Evolutionary conservation across 352 stramenopile genomes (phyloP).

Genomic region (Globisporangium nagaii): DNA sequence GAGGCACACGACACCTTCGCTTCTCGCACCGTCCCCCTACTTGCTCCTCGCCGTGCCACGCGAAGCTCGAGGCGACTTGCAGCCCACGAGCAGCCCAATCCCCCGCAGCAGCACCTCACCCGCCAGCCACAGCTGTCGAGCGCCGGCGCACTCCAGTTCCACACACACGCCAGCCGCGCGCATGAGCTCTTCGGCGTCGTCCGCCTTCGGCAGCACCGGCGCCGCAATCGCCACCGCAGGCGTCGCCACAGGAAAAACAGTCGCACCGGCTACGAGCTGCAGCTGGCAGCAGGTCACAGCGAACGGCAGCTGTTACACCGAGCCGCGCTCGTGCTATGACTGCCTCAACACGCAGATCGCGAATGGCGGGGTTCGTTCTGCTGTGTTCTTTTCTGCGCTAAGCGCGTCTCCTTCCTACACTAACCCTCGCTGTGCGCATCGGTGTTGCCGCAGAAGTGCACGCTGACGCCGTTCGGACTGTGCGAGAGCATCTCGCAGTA

Average conservation of each 20-base stretch:
- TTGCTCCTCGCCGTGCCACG: too few relatives aligned
- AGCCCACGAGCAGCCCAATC: too few relatives aligned
- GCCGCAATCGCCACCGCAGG: background rate
- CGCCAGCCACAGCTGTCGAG: background rate
- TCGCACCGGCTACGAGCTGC: slow-evolving; percentile 25
- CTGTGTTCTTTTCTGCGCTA: too few relatives aligned
- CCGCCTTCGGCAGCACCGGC: background rate
- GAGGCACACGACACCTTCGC: background rate
- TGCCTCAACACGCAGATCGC: slow-evolving; percentile 43
- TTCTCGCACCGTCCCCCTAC: too few relatives aligned
- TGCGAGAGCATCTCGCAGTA: slow-evolving; percentile 38
- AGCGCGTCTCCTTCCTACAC: too few relatives aligned
- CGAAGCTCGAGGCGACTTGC: too few relatives aligned
- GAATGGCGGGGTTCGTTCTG: slow-evolving; percentile 27
- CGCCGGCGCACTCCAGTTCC: background rate
- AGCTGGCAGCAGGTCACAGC: slow-evolving; percentile 31
- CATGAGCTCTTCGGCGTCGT: background rate
- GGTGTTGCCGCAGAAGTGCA: slow-evolving; percentile 46
- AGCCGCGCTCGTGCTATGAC: slow-evolving; percentile 54
- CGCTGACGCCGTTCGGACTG: slow-evolving; percentile 39
- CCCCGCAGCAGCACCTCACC: background rate
- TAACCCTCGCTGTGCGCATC: too few relatives aligned
- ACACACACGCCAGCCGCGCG: background rate
- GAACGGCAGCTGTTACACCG: slow-evolving; percentile 24
- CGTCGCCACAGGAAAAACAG: background rate